phyloP scores from a whole-genome alignment of 208 protist species.

The Leishmania lainsoni region DNA sequence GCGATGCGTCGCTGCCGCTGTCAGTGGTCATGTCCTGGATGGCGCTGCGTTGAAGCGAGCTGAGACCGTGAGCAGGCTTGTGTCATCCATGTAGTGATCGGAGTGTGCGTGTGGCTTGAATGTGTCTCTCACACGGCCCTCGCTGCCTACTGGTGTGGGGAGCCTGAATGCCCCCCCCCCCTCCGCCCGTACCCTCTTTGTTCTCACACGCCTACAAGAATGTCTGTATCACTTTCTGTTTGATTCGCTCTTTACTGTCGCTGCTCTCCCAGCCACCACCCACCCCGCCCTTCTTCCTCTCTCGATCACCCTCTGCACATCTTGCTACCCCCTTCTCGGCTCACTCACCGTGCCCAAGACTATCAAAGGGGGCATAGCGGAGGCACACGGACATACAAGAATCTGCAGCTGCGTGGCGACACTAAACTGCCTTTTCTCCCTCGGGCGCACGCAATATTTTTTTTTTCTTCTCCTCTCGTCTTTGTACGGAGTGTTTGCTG shows the following conservation, averaged over 20 bases:
- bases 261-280: not conserved
- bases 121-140: not conserved
- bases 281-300: not conserved
- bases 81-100: not conserved
- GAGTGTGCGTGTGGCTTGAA: not conserved
- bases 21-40: not conserved
- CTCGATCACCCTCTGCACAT: not conserved
- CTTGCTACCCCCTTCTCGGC: not conserved
- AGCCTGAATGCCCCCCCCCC: not conserved
- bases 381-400: not conserved
- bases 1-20: not conserved
- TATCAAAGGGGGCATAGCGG: not conserved
- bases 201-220: not conserved
- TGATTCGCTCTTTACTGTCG: not conserved
- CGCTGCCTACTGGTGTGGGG: not conserved
- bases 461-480: not conserved
- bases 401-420: not conserved
- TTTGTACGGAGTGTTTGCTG: not conserved
- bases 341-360: not conserved
- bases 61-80: not conserved
- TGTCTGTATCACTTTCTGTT: not conserved
- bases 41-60: not conserved
- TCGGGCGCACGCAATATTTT: no score
- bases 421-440: not conserved
- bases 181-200: not conserved